Conservation (phyloP, 148 eudicot genomes). For the Chenopodium quinoa region DNA sequence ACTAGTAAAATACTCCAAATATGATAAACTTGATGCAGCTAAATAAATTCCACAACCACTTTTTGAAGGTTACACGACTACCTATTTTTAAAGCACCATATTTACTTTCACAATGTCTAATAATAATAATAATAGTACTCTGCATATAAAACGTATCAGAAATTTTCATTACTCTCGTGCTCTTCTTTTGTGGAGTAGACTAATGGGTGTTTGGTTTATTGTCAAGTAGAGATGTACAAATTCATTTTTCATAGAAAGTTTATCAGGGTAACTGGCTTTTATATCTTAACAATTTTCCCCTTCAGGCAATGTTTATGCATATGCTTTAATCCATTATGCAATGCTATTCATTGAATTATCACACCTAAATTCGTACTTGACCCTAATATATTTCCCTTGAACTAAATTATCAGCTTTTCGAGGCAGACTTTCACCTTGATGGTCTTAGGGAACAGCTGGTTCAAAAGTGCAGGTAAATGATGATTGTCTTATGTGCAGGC, state of each 20-base stretch:
- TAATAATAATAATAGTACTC: not conserved
- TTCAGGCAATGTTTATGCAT: too few relatives aligned
- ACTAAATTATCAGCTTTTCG: constrained; percentile 49
- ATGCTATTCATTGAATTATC: not conserved
- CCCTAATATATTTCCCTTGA: not conserved
- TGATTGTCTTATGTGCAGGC: not conserved
- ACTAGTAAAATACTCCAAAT: too few relatives aligned
- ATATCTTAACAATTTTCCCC: not conserved
- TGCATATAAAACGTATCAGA: not conserved
- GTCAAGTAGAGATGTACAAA: not conserved
- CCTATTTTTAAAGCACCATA: not conserved
- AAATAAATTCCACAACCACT: not conserved
- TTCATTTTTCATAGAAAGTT: not conserved
- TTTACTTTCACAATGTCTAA: not conserved
- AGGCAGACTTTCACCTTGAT: constrained; percentile 55
- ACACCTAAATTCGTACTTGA: not conserved
- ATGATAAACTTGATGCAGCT: not conserved
- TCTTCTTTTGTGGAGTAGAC: not conserved
- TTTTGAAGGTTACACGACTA: not conserved
- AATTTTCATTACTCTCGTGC: not conserved
- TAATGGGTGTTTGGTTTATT: not conserved
- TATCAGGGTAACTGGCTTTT: not conserved
- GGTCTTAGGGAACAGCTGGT: constrained; percentile 61
- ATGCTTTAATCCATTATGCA: not conserved
- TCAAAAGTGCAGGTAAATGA: constrained; percentile 58